Base-by-base conservation (phyloP, 345 rosid species). In the Mallotus nudiflorus region DNA sequence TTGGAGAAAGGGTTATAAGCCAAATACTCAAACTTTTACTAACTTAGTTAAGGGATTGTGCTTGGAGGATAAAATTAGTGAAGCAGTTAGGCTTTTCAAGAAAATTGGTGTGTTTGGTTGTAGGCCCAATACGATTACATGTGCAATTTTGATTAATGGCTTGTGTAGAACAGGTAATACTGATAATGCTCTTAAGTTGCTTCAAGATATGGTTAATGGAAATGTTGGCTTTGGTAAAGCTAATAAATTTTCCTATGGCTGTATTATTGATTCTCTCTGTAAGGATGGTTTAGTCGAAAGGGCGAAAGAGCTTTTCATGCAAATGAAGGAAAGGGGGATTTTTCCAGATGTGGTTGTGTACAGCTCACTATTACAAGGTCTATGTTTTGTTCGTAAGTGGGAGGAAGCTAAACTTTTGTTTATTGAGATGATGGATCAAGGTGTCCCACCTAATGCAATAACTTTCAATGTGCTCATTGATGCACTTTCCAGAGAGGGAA, bases 41-140 rank as follows among this genome's bases (percentile, higher is more conserved):
- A 27, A 66, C 40, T 58, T 77, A 68, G 57, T 83, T 42, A 83
- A 55, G 63, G 86, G 86, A 44, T 69, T 83, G 63, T 75, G 73
- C 52, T 1, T 27, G 24, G 78, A 70, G 49, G 51, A 66, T 65
- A 72, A 69, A 46, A 56, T 51, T 14, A 51, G 39, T 18, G 50
- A 67, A 66, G 81, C 72, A 14, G 70, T 75, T 18, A 65, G 57
- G 5, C 42, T 79, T 28, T 44, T 69, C 29, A 28, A 31, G 56
- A 80, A 74, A 18, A 80, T 80, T 77, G 18, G 39, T 44, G 53
- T 5, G 27, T 49, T 71, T 45, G 82, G 63, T 27, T 3, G 71
- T 42, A 13, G 57, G 56, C 83, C 81, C 2, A 61, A 57, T 74
- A 69, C 42, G 48, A 28, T 65, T 45, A 58, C 71, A 25, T 35